phyloP scores from a whole-genome alignment of 176 grass and related monocot genomes.

The Luzula sylvatica region DNA sequence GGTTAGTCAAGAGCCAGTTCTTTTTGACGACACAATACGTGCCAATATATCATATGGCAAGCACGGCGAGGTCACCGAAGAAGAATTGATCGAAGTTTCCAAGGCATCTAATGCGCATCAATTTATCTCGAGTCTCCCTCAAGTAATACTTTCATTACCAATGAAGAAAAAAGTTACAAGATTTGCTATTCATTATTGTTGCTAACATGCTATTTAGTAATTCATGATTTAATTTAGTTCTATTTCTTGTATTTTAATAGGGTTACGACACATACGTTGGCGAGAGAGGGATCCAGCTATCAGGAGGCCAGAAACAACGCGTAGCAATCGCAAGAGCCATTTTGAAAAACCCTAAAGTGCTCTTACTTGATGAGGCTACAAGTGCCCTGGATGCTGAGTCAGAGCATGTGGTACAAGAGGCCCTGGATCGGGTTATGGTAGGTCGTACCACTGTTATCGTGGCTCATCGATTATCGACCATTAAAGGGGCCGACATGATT shows the following conservation, averaged over 20 bases:
- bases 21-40: constrained; percentile 36
- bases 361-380: constrained; percentile 71
- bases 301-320: constrained; percentile 73
- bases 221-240: too few relatives aligned
- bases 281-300: constrained; percentile 59
- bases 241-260: too few relatives aligned
- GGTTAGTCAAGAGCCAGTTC: constrained; percentile 43
- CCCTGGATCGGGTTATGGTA: constrained; percentile 62
- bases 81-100: constrained; percentile 25
- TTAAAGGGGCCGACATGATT: constrained; percentile 60
- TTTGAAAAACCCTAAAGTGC: constrained; percentile 59
- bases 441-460: constrained; percentile 62
- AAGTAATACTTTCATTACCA: too few relatives aligned
- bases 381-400: constrained; percentile 75
- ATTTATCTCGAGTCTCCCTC: constrained; percentile 46
- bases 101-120: constrained; percentile 33
- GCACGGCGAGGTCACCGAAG: constrained; percentile 29
- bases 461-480: constrained; percentile 59
- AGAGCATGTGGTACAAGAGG: constrained; percentile 65
- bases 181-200: too few relatives aligned
- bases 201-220: too few relatives aligned
- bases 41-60: constrained; percentile 43
- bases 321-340: constrained; percentile 66
- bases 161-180: too few relatives aligned
- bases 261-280: constrained; percentile 70